These are phyloP conservation scores for Saksenaea vasiformis DNA, from an alignment of 371 early-diverging fungal genomes.

Conservation along the genomic window DNA sequence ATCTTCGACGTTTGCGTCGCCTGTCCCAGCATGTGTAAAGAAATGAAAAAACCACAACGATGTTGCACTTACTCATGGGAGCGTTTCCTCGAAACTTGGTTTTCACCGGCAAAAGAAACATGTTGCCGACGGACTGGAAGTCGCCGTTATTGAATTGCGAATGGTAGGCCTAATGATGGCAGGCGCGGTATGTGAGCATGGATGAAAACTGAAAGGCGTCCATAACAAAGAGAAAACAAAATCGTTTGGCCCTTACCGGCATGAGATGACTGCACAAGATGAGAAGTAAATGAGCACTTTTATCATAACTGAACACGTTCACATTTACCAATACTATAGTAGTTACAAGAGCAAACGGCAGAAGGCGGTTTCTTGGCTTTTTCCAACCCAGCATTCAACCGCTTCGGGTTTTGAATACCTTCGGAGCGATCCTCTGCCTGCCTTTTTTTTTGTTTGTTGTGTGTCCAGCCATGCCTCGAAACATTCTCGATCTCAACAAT, in stretches of 20 bases:
- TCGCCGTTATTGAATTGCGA: conserved; percentile 81
- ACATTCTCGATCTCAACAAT: conserved; percentile 27
- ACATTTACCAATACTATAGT: background rate
- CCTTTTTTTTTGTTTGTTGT: conserved; percentile 4
- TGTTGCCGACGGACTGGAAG: conserved; percentile 79
- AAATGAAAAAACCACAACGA: background rate
- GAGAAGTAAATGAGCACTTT: background rate
- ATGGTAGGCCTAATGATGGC: conserved; percentile 79
- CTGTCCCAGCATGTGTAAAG: conserved; percentile 27
- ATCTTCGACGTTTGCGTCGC: conserved; percentile 74
- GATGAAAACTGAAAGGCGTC: background rate
- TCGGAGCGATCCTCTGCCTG: background rate
- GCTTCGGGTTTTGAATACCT: background rate
- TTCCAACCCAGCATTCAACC: background rate
- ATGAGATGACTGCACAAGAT: background rate
- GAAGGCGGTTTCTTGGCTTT: background rate
- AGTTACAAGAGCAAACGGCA: background rate
- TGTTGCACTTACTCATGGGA: conserved; percentile 46
- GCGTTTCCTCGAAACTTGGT: conserved; percentile 89
- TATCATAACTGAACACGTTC: background rate
- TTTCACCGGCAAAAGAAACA: conserved; percentile 88
- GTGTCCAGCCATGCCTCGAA: background rate
- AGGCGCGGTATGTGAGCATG: background rate
- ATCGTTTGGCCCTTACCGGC: conserved; percentile 2
- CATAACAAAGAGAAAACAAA: background rate